Conservation (phyloP, 371 early-diverging fungal species). For the Mortierella sp. region DNA sequence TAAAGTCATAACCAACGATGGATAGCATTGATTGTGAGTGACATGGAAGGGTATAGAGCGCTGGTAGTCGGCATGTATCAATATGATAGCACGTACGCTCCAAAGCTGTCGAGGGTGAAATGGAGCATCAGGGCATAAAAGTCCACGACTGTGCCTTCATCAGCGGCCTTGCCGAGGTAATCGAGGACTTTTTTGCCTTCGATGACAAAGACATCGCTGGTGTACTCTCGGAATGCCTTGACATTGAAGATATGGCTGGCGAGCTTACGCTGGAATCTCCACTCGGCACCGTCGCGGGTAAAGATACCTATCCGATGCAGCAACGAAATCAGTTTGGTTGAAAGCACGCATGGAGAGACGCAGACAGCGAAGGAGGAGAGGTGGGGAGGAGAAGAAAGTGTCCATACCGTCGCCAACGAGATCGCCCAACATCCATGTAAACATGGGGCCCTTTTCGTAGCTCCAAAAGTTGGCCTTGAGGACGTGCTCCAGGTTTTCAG, state of each 20-base stretch:
- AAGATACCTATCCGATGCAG: conserved; percentile 67
- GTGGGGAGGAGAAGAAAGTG: too few species aligned
- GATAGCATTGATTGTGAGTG: too few species aligned
- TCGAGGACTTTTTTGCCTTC: conserved; percentile 39
- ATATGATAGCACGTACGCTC: conserved; percentile 5
- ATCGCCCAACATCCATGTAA: too few species aligned
- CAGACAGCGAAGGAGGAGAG: too few species aligned
- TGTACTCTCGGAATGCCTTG: conserved; percentile 69
- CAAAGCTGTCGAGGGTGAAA: conserved; percentile 64
- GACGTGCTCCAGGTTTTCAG: conserved; percentile 27
- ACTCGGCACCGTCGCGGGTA: conserved; percentile 67
- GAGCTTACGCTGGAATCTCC: conserved; percentile 70
- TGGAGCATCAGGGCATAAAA: conserved; percentile 59
- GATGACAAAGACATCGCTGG: conserved; percentile 56
- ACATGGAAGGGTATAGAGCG: too few species aligned
- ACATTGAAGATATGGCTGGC: conserved; percentile 71
- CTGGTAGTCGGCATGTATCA: too few species aligned
- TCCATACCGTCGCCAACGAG: conserved; percentile 14
- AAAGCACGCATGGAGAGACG: too few species aligned
- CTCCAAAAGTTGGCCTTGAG: conserved; percentile 29
- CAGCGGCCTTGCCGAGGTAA: conserved; percentile 52
- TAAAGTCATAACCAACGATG: too few species aligned
- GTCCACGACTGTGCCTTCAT: conserved; percentile 43
- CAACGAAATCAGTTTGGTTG: too few species aligned
- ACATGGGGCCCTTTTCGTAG: conserved; percentile 11